Conservation (phyloP, 805 yeast genomes). For the Candida stauntonica region DNA sequence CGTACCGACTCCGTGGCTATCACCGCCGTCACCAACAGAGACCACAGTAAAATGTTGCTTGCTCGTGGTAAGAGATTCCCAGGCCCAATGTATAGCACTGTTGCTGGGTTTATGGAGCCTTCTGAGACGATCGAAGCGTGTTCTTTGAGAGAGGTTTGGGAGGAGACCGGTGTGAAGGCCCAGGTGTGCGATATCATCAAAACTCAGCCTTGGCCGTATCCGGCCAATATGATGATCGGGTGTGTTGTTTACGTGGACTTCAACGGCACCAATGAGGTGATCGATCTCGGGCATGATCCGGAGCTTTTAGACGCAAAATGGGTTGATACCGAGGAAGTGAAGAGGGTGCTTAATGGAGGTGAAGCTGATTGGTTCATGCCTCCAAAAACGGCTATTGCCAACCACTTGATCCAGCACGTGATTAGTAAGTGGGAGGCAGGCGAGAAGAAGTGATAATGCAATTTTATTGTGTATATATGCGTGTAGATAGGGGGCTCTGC, state of each 20-base stretch:
- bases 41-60: conserved; percentile 57
- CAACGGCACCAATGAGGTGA: conserved; percentile 57
- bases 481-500: no score
- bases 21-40: conserved; percentile 65
- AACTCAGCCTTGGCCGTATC: conserved; percentile 98
- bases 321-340: conserved; percentile 59
- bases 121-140: conserved; percentile 89
- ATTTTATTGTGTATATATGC: neutral
- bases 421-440: conserved; percentile 11
- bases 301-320: conserved; percentile 85
- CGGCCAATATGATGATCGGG: conserved; percentile 90
- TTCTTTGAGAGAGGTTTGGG: conserved; percentile 87
- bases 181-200: conserved; percentile 53
- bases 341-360: conserved; percentile 20
- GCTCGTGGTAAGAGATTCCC: conserved; percentile 67
- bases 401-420: conserved; percentile 23
- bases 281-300: conserved; percentile 75
- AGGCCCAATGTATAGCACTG: conserved; percentile 65
- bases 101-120: conserved; percentile 96
- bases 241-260: conserved; percentile 77
- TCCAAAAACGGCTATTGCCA: conserved; percentile 27
- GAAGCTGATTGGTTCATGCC: conserved; percentile 25
- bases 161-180: conserved; percentile 83
- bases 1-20: conserved; percentile 89
- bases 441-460: neutral